Conservation (phyloP, 495 filamentous ascomycete genomes). For the Cercophora scortea region DNA sequence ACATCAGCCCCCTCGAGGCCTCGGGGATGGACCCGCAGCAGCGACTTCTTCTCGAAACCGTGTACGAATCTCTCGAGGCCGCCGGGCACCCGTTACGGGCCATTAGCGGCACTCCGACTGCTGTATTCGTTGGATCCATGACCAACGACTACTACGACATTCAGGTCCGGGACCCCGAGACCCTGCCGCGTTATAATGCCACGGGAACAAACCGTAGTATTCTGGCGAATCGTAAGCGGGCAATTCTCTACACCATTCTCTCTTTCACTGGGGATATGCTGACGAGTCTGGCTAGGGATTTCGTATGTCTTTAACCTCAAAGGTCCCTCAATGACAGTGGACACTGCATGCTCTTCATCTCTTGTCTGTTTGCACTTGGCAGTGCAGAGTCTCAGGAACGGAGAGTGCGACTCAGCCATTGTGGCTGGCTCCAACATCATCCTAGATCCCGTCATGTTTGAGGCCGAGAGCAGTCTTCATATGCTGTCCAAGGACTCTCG, state of each 20-base stretch:
- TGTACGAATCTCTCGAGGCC: conserved; percentile 15
- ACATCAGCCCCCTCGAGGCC: conserved; percentile 36
- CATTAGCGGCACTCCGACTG: not conserved
- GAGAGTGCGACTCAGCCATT: conserved; percentile 29
- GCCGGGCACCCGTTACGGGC: conserved; percentile 45
- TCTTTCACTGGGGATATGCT: too few species aligned
- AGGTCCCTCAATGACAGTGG: conserved; percentile 33
- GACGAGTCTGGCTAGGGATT: conserved; percentile 6
- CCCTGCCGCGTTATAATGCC: conserved; percentile 13
- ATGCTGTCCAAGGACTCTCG: conserved; percentile 31
- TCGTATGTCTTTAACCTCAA: conserved; percentile 41
- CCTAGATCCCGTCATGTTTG: conserved; percentile 32
- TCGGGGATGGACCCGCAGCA: conserved; percentile 20
- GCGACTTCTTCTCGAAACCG: conserved; percentile 35
- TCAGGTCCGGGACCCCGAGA: not conserved
- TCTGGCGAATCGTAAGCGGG: conserved; percentile 29
- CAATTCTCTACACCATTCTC: too few species aligned
- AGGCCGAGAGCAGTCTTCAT: conserved; percentile 21
- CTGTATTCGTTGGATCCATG: conserved; percentile 58
- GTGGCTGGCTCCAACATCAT: conserved; percentile 48
- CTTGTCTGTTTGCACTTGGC: conserved; percentile 46
- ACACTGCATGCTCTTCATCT: conserved; percentile 50
- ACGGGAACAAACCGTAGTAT: conserved; percentile 23
- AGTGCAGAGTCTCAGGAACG: conserved; percentile 36
- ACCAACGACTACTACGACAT: conserved; percentile 60